Conservation (phyloP, 2,329 filamentous ascomycete genomes). For the Apiospora arundinis region DNA sequence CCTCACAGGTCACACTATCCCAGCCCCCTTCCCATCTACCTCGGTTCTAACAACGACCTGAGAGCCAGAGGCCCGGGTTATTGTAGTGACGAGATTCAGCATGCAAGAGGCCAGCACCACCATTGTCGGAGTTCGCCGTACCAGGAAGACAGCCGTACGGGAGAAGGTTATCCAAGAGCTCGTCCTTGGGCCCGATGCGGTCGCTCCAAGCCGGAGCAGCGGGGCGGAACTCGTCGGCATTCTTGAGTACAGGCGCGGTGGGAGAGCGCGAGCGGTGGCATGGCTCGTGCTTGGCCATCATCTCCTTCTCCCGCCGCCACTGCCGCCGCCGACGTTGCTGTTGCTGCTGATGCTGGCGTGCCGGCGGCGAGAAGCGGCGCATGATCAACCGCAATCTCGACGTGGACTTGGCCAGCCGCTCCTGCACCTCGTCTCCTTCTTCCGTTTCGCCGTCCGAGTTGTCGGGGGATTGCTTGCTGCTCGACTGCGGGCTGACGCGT, state of each 20-base stretch:
- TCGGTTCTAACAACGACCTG: not conserved
- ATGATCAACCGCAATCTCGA: not conserved
- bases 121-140: not conserved
- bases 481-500: not conserved
- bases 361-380: not conserved
- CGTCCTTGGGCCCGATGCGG: slow-evolving; percentile 22
- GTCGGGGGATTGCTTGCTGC: not conserved
- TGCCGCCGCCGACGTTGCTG: no score
- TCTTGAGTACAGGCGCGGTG: not conserved
- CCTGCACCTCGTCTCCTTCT: not conserved
- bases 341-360: not conserved
- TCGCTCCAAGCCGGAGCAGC: not conserved
- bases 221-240: not conserved
- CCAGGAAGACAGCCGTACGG: not conserved
- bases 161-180: not conserved
- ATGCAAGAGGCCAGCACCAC: not conserved
- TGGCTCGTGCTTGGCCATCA: not conserved
- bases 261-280: not conserved
- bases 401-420: not conserved
- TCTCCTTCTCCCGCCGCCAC: not conserved
- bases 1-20: not conserved
- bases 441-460: not conserved
- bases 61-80: not conserved
- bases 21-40: not conserved
- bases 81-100: not conserved